Conservation (phyloP, 345 rosid species). For the Noccaea bulbosa region DNA sequence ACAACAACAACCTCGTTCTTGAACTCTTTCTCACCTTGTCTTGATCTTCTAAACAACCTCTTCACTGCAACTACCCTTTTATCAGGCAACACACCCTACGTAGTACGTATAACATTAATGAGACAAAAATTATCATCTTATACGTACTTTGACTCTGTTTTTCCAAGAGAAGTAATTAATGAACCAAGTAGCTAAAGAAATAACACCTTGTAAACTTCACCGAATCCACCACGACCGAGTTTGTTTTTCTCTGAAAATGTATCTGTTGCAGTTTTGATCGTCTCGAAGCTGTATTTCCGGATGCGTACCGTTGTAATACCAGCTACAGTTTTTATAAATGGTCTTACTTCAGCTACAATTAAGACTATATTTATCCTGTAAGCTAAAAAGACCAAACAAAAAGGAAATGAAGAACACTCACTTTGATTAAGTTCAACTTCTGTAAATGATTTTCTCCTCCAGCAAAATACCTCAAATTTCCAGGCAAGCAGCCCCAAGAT, state of each 20-base stretch:
- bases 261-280: slow-evolving; percentile 48
- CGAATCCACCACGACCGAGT: slow-evolving; percentile 68
- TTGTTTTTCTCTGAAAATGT: slow-evolving; percentile 47
- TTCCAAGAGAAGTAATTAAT: background rate
- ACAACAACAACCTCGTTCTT: background rate
- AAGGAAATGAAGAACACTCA: slow-evolving; percentile 3
- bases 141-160: background rate
- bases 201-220: slow-evolving; percentile 58
- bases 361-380: background rate
- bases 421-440: background rate
- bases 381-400: background rate
- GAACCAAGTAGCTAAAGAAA: background rate
- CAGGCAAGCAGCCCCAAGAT: slow-evolving; percentile 2
- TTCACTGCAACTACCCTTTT: slow-evolving; percentile 50
- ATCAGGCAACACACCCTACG: slow-evolving; percentile 28
- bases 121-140: background rate
- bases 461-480: background rate
- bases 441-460: background rate
- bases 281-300: slow-evolving; percentile 40
- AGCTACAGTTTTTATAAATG: slow-evolving; percentile 23
- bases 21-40: slow-evolving; percentile 39
- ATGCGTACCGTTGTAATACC: slow-evolving; percentile 37
- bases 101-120: background rate
- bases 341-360: background rate
- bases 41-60: slow-evolving; percentile 42